A percentile compares a stretch with the other conserved stretches of the same genome.
Evolutionary conservation across 139 green algal genomes (phyloP).

Genomic region (Diplosphaera chodatii): DNA sequence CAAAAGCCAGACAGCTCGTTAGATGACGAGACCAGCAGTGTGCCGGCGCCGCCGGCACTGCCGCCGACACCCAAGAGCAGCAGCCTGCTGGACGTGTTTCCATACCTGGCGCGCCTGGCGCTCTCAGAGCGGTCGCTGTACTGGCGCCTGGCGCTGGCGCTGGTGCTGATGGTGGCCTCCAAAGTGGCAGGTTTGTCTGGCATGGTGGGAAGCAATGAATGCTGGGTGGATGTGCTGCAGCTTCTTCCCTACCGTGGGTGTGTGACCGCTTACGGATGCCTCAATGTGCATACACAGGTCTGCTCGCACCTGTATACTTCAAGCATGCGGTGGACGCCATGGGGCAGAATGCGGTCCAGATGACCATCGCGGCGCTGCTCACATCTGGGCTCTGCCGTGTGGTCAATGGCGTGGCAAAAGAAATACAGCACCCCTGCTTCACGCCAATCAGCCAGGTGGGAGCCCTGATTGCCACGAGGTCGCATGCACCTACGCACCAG

Average conservation of each 20-base stretch:
- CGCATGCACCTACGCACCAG: no score
- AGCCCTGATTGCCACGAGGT: no score
- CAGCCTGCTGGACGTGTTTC: constrained; percentile 42
- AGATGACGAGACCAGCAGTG: background rate
- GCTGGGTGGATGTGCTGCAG: no score
- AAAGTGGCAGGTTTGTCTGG: constrained; percentile 67
- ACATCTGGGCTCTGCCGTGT: constrained; percentile 46
- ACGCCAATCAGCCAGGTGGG: constrained; percentile 72
- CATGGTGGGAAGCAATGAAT: no score
- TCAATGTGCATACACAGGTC: no score
- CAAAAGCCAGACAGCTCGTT: background rate
- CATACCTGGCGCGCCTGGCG: constrained; percentile 68
- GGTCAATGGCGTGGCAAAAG: constrained; percentile 67
- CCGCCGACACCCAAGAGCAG: constrained; percentile 12
- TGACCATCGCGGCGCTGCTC: constrained; percentile 19
- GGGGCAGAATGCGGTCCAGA: background rate
- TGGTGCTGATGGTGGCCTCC: constrained; percentile 60
- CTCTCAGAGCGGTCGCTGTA: constrained; percentile 53
- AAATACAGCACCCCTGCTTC: constrained; percentile 75
- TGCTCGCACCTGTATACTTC: constrained; percentile 66
- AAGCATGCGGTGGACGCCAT: constrained; percentile 75
- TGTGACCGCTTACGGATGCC: no score
- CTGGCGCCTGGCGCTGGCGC: constrained; percentile 61
- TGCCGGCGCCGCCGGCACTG: background rate
- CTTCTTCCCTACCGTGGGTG: no score